phyloP scores from a whole-genome alignment of 805 yeast species.

The Candida pseudofarinosa region DNA sequence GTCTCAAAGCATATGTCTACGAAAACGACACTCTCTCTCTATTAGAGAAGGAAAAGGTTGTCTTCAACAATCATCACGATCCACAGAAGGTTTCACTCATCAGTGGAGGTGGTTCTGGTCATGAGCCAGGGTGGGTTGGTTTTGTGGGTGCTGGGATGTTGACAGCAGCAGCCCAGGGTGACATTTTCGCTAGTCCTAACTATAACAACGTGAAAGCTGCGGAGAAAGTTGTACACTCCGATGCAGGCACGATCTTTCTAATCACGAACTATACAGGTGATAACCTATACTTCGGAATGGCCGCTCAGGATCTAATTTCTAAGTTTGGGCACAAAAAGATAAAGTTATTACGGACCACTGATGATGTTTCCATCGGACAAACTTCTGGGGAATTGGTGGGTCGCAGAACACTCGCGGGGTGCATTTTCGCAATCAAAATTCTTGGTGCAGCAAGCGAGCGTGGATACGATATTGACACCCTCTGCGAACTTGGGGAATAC shows the following conservation, averaged over 20 bases:
- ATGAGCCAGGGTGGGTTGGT: slow-evolving; percentile 41
- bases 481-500: slow-evolving; percentile 22
- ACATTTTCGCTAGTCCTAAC: slow-evolving; percentile 40
- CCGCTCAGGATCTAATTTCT: slow-evolving; percentile 31
- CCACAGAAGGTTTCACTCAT: slow-evolving; percentile 25
- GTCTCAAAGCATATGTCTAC: slow-evolving; percentile 35
- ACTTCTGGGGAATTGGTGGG: slow-evolving; percentile 29
- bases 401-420: slow-evolving; percentile 33
- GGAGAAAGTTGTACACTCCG: slow-evolving; percentile 29
- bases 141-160: slow-evolving; percentile 37
- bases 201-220: slow-evolving; percentile 35
- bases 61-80: slow-evolving; percentile 29
- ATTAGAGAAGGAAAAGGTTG: slow-evolving; percentile 34
- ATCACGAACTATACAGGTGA: slow-evolving; percentile 39
- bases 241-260: slow-evolving; percentile 30
- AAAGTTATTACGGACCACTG: slow-evolving; percentile 25
- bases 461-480: slow-evolving; percentile 19
- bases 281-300: slow-evolving; percentile 37
- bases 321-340: slow-evolving; percentile 27
- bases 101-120: slow-evolving; percentile 43
- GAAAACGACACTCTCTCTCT: slow-evolving; percentile 34
- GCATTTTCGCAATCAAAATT: slow-evolving; percentile 25
- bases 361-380: slow-evolving; percentile 33
- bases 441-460: slow-evolving; percentile 28
- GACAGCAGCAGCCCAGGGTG: slow-evolving; percentile 38